Conservation (phyloP, 2,329 filamentous ascomycete genomes). For the Pseudopyricularia cyperi region DNA sequence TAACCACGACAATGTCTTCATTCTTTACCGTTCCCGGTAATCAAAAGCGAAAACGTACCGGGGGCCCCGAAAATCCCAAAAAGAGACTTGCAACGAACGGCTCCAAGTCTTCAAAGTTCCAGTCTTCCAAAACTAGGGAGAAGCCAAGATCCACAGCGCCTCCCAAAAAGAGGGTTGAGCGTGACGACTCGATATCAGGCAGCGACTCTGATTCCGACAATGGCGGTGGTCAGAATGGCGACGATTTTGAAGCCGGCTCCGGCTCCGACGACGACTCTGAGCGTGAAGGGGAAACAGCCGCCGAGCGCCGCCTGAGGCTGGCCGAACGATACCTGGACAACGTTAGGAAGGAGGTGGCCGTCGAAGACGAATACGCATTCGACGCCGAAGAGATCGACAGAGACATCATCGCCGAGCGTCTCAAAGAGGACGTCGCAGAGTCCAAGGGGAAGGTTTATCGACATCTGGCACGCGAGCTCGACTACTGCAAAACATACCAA, state of each 20-base stretch:
- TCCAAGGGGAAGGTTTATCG: conserved; percentile 82
- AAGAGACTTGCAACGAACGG: conserved; percentile 42
- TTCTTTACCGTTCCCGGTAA: conserved; percentile 87
- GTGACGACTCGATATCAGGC: conserved; percentile 76
- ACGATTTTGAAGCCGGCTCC: conserved; percentile 19
- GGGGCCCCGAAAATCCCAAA: conserved; percentile 41
- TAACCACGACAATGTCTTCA: conserved; percentile 59
- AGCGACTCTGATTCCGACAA: conserved; percentile 65
- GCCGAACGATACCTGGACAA: conserved; percentile 91
- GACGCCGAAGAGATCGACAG: conserved; percentile 89
- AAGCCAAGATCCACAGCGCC: conserved; percentile 14
- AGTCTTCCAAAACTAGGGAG: conserved; percentile 18
- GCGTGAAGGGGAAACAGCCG: conserved; percentile 77
- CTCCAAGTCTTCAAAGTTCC: conserved; percentile 23
- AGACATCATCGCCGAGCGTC: conserved; percentile 78
- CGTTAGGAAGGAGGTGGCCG: conserved; percentile 58
- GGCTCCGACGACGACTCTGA: conserved; percentile 48
- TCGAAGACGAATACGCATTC: conserved; percentile 64
- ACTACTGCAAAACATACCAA: conserved; percentile 53
- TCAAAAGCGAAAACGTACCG: conserved; percentile 72
- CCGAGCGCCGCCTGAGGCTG: conserved; percentile 72
- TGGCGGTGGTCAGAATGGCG: conserved; percentile 30
- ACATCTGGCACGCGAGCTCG: conserved; percentile 59
- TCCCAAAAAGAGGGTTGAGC: conserved; percentile 25
- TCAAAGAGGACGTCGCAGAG: conserved; percentile 88